A percentile compares a stretch with the other conserved stretches of the same genome.
Evolutionary conservation across 768 basidiomycete species (phyloP).

Genomic region (Hypholoma sublateritium): DNA sequence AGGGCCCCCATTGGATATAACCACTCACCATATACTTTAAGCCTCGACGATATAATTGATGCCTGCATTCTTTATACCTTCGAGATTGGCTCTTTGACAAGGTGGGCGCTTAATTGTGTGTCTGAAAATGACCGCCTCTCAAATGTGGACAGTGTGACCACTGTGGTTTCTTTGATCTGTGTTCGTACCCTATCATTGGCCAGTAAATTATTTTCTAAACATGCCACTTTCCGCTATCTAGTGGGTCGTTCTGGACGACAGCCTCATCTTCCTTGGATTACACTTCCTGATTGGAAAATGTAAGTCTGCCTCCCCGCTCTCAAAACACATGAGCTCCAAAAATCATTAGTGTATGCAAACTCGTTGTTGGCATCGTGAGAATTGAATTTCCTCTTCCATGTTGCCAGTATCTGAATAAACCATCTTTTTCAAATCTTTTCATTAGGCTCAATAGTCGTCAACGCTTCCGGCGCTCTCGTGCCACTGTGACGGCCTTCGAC

Average conservation of each 20-base stretch:
- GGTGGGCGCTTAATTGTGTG: conserved; percentile 22
- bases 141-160: conserved; percentile 30
- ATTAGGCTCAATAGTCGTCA: conserved; percentile 15
- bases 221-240: conserved; percentile 11
- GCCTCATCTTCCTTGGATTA: conserved; percentile 44
- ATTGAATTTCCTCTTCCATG: background rate
- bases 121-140: background rate
- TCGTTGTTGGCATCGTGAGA: conserved; percentile 36
- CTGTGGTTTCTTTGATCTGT: conserved; percentile 45
- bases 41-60: conserved; percentile 41
- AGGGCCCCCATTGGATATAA: background rate
- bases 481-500: conserved; percentile 1
- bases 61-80: conserved; percentile 47
- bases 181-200: conserved; percentile 26
- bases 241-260: conserved; percentile 45
- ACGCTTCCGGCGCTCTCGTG: conserved; percentile 4
- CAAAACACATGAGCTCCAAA: background rate
- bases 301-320: conserved; percentile 17
- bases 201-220: too few species aligned
- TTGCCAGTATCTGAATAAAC: background rate
- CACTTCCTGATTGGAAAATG: conserved; percentile 48
- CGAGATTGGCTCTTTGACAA: conserved; percentile 49
- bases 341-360: conserved; percentile 44
- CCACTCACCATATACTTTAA: conserved; percentile 15
- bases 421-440: background rate